Percentiles rank a stretch among this genome's conserved stretches.
Evolutionary conservation across 176 grass and related monocot species (phyloP).

Genomic region (Phyllostachys edulis): DNA sequence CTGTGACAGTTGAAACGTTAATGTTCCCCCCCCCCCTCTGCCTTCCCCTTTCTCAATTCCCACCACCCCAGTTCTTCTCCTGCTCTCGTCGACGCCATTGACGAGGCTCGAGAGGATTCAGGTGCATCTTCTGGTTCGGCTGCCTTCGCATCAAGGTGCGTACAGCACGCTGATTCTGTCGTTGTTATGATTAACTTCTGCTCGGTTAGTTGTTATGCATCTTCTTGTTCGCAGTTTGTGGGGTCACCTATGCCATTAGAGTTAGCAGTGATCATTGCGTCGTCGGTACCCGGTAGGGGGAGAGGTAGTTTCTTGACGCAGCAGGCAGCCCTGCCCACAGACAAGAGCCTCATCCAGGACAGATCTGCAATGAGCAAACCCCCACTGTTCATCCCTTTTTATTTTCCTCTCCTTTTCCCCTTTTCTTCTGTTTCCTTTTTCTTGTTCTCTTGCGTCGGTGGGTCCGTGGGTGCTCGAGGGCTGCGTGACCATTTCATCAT

Average conservation of each 20-base stretch:
- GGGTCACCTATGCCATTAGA: not conserved
- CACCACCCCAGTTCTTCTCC: not conserved
- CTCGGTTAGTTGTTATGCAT: not conserved
- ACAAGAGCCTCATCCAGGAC: not conserved
- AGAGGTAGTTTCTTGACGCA: not conserved
- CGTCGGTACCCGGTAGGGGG: not conserved
- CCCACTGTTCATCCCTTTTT: not conserved
- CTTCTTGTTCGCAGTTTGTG: not conserved
- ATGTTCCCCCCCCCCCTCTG: not conserved
- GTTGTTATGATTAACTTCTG: not conserved
- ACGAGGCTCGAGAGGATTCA: not conserved
- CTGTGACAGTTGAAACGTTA: slow-evolving; percentile 16
- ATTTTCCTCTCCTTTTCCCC: not conserved
- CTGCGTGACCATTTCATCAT: slow-evolving; percentile 25
- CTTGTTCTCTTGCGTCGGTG: not conserved
- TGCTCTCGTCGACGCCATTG: slow-evolving; percentile 25
- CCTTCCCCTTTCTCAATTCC: slow-evolving; percentile 7
- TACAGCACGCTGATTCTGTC: not conserved
- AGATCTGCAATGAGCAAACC: slow-evolving; percentile 37
- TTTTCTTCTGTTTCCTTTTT: not conserved
- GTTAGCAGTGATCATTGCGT: not conserved
- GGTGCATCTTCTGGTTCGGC: not conserved
- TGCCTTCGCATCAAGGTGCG: slow-evolving; percentile 32
- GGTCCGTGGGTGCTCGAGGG: not conserved
- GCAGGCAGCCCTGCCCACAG: not conserved